A percentile compares a stretch with the other conserved stretches of the same genome.
These are phyloP conservation scores for Metschnikowia hibisci DNA, from an alignment of 805 yeast species.

Conservation along the genomic window DNA sequence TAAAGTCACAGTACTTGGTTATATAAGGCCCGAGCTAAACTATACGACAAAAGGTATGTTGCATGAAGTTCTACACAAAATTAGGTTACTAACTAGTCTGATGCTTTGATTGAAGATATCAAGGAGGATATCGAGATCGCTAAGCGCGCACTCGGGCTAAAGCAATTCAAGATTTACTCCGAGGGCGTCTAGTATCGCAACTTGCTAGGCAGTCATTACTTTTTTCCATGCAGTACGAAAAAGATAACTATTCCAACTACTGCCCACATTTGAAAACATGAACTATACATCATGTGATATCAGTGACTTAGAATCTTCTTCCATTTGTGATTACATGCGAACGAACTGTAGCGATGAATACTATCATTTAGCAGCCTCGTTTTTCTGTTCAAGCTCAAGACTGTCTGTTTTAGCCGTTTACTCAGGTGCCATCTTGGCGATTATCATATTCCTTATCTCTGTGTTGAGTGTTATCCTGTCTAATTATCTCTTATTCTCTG, in stretches of 20 bases:
- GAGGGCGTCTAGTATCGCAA: not conserved
- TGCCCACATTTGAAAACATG: slow-evolving; percentile 1
- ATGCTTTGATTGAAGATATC: slow-evolving; percentile 83
- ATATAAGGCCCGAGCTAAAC: slow-evolving; percentile 84
- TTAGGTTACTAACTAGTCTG: slow-evolving; percentile 35
- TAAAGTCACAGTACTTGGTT: slow-evolving; percentile 72
- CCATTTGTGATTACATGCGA: slow-evolving; percentile 19
- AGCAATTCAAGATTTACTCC: slow-evolving; percentile 1
- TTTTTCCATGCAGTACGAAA: not conserved
- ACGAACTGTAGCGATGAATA: slow-evolving; percentile 22
- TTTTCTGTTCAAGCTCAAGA: slow-evolving; percentile 25
- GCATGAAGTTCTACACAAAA: no score
- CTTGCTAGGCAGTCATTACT: not conserved
- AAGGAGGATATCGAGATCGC: slow-evolving; percentile 75
- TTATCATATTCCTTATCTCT: slow-evolving; percentile 14
- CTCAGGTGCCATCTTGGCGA: slow-evolving; percentile 1
- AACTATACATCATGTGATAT: slow-evolving; percentile 5
- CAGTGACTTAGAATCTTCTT: not conserved
- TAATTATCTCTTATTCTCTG: slow-evolving; percentile 29
- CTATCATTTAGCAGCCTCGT: slow-evolving; percentile 25
- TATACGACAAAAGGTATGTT: slow-evolving; percentile 59
- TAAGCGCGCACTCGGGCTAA: slow-evolving; percentile 34
- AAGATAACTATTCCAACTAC: not conserved
- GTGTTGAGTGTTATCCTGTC: slow-evolving; percentile 33
- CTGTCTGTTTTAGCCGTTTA: slow-evolving; percentile 12